Percentiles rank a stretch among this genome's conserved stretches.
Conservation (phyloP, 2,329 filamentous ascomycete species). For the Davidsoniella virescens region DNA sequence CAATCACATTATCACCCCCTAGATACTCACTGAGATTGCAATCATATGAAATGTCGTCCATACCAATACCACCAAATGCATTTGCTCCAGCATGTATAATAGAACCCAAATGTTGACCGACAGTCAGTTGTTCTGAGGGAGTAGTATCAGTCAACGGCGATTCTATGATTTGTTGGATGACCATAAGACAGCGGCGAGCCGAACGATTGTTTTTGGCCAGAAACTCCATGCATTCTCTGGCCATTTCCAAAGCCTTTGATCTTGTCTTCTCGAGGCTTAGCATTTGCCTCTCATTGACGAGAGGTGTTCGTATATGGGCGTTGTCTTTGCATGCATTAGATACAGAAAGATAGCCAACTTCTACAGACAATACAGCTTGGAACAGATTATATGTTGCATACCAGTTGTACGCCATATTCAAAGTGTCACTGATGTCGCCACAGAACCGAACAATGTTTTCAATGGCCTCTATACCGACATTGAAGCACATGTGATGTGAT, state of each 20-base stretch:
- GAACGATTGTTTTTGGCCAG: conserved; percentile 4
- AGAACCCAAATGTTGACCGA: too few species aligned
- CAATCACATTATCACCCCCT: too few species aligned
- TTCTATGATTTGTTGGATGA: not conserved
- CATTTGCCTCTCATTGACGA: not conserved
- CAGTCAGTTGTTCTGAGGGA: too few species aligned
- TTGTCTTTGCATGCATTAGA: not conserved
- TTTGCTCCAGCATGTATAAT: too few species aligned
- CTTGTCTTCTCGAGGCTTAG: not conserved
- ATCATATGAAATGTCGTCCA: too few species aligned
- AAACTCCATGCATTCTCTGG: not conserved
- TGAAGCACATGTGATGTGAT: conserved; percentile 22
- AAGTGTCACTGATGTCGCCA: conserved; percentile 15
- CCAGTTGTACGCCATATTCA: conserved; percentile 24
- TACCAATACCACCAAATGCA: too few species aligned
- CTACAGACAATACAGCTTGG: conserved; percentile 26
- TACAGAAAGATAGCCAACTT: conserved; percentile 14
- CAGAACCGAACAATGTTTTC: conserved; percentile 23
- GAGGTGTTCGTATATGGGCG: not conserved
- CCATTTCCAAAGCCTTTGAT: not conserved
- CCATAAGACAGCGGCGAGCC: conserved; percentile 1
- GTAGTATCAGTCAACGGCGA: too few species aligned
- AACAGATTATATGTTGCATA: conserved; percentile 30
- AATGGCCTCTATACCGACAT: conserved; percentile 23
- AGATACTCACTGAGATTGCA: too few species aligned